Percentiles rank a stretch among this genome's conserved stretches.
Evolutionary conservation across 2,329 filamentous ascomycete species (phyloP).

Genomic region (Hortaea werneckii): DNA sequence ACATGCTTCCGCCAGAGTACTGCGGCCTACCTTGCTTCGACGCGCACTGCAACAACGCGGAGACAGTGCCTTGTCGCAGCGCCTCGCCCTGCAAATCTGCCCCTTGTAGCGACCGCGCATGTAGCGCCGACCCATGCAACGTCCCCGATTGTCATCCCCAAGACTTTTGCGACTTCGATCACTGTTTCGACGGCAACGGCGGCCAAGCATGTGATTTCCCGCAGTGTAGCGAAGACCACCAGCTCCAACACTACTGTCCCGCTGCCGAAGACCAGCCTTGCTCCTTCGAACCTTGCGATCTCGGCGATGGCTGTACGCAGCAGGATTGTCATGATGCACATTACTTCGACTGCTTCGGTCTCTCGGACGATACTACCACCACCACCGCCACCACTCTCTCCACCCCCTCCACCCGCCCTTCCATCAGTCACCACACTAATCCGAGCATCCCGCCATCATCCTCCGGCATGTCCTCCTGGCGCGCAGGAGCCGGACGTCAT

Average conservation of each 20-base stretch:
- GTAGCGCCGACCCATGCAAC: conserved; percentile 4
- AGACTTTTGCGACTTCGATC: conserved; percentile 2
- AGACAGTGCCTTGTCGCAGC: conserved; percentile 7
- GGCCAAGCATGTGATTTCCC: not conserved
- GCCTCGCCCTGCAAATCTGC: conserved; percentile 9
- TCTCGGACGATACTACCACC: not conserved
- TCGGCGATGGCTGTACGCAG: not conserved
- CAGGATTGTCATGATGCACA: not conserved
- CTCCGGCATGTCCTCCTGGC: too few species aligned
- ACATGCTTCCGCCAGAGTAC: not conserved
- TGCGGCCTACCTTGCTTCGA: conserved; percentile 11
- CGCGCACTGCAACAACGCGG: conserved; percentile 3
- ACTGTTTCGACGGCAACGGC: not conserved
- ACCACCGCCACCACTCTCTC: not conserved
- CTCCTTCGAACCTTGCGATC: not conserved
- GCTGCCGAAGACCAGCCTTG: not conserved
- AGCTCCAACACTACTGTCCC: not conserved
- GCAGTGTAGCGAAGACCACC: not conserved
- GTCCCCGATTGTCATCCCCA: not conserved
- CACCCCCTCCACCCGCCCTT: too few species aligned
- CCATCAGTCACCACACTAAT: too few species aligned
- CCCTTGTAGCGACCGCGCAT: conserved; percentile 6
- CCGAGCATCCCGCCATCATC: too few species aligned
- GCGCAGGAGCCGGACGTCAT: too few species aligned
- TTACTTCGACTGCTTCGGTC: not conserved